Conservation (phyloP, 805 yeast species). For the Jamesozyma spencerorum region DNA sequence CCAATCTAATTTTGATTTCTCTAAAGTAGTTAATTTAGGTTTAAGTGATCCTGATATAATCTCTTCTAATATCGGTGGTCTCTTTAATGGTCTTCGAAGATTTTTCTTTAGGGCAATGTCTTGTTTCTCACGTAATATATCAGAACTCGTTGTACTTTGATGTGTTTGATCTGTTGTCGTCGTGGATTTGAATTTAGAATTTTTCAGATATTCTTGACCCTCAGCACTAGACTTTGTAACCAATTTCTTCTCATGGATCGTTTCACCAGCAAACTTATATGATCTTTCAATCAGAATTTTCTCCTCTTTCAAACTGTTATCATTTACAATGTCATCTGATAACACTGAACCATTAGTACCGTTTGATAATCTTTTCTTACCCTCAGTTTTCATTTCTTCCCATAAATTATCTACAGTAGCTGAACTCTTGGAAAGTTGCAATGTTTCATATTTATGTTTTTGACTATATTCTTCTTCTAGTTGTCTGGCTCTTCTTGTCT, state of each 20-base stretch:
- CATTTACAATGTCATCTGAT: slow-evolving; percentile 7
- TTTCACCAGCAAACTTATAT: slow-evolving; percentile 85
- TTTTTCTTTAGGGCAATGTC: slow-evolving; percentile 11
- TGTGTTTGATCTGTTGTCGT: slow-evolving; percentile 9
- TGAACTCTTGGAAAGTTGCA: slow-evolving; percentile 19
- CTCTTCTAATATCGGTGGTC: slow-evolving; percentile 69
- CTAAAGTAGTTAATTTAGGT: slow-evolving; percentile 80
- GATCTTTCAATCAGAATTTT: slow-evolving; percentile 63
- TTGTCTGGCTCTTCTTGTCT: slow-evolving; percentile 57
- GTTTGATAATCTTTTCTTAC: slow-evolving; percentile 20
- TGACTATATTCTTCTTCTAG: slow-evolving; percentile 31
- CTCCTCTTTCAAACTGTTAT: slow-evolving; percentile 29
- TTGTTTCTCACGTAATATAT: slow-evolving; percentile 4
- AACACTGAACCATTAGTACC: slow-evolving; percentile 21
- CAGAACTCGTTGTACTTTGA: no score
- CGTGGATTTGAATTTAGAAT: slow-evolving; percentile 34
- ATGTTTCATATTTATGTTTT: slow-evolving; percentile 26
- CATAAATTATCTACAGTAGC: slow-evolving; percentile 46
- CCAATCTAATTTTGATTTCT: slow-evolving; percentile 91
- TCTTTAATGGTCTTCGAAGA: slow-evolving; percentile 50
- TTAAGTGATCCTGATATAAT: slow-evolving; percentile 61
- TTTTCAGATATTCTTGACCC: slow-evolving; percentile 69
- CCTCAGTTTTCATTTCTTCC: slow-evolving; percentile 39
- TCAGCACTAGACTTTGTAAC: slow-evolving; percentile 77
- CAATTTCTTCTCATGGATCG: slow-evolving; percentile 63